Evolutionary conservation across 306 rosid species (phyloP).

Genomic region (Macrotyloma uniflorum): DNA sequence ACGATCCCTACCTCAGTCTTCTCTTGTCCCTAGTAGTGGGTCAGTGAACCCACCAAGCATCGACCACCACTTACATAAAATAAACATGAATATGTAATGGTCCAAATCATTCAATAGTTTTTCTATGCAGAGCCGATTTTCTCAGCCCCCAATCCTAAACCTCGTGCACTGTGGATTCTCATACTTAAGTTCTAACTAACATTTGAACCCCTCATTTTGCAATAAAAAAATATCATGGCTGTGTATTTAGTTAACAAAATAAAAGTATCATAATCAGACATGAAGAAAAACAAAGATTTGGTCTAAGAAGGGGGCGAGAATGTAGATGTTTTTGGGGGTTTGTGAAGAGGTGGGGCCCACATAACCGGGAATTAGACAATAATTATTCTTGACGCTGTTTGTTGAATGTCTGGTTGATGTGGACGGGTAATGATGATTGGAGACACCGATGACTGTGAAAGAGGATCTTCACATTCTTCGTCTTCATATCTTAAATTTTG

Average conservation of each 20-base stretch:
- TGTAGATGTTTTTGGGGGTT: constrained; percentile 38
- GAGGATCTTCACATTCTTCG: constrained; percentile 34
- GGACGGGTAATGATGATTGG: constrained; percentile 51
- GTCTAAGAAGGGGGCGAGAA: constrained; percentile 40
- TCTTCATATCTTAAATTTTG: neutral
- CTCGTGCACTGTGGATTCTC: constrained; percentile 47
- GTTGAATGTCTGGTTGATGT: constrained; percentile 61
- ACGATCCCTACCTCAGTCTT: neutral
- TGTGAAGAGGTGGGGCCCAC: constrained; percentile 31
- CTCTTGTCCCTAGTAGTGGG: constrained; percentile 36
- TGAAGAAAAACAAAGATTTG: constrained; percentile 47
- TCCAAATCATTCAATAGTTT: neutral
- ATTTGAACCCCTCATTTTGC: neutral
- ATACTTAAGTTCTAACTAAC: neutral
- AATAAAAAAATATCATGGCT: neutral
- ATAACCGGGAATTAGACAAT: constrained; percentile 18
- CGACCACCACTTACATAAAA: neutral
- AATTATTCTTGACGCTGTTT: constrained; percentile 47
- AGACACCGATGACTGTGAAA: constrained; percentile 52
- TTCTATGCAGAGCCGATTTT: neutral
- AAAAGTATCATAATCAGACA: neutral
- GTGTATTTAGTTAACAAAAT: neutral
- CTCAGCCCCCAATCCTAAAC: constrained; percentile 43
- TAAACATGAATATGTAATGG: too few species aligned
- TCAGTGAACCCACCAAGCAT: constrained; percentile 58